Base-by-base conservation (phyloP, 805 yeast genomes). In the Torulaspora maleeae region DNA sequence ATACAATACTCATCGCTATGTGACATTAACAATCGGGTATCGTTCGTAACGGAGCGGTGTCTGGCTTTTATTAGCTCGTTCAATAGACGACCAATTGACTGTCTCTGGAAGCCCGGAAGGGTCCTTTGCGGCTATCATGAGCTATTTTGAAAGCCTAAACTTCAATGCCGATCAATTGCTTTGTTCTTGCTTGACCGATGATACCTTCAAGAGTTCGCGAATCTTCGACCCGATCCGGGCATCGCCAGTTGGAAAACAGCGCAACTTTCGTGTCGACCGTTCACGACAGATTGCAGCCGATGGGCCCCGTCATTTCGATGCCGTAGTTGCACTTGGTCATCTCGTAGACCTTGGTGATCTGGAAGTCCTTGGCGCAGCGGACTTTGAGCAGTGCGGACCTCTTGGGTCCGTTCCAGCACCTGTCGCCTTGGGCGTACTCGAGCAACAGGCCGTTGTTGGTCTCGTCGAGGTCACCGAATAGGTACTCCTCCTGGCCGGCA, bases 351-450 rank as follows among this genome's bases (percentile, higher is more conserved):
- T 78, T 63, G n/a, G 51, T 48, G 5, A 66, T 53, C 29, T 49
- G 47, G 44, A 83, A 45, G 3, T 69, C 65, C 2, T 72, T 66
- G 0, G 95, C 95, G 67, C 99, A 93, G 13, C 71, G 69, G 44
- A 90, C 59, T 17, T 70, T 70, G 1, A 86, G 82, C 8, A 63
- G 67, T 1, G 87, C 90, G 27, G 83, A 76, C 63, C 99, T 78
- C 24, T 70, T 63, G 4, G 97, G 97, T 0, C 99, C 99, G 61
- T 89, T 86, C 96, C 98, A 91, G 66, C 99, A 93, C 59, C 74
- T 77, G 34, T 80, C 81, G 16, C 99, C 99, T 15, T 70, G 59
- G 3, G 64, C 69, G 59, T 72, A 93, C 25, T 58, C 54, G 25
- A 77, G 50, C 16, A 50, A 52, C 36, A 72, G 44, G 27, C 68